Conservation (phyloP, 2,329 filamentous ascomycete species). For the Neonectria faginata region DNA sequence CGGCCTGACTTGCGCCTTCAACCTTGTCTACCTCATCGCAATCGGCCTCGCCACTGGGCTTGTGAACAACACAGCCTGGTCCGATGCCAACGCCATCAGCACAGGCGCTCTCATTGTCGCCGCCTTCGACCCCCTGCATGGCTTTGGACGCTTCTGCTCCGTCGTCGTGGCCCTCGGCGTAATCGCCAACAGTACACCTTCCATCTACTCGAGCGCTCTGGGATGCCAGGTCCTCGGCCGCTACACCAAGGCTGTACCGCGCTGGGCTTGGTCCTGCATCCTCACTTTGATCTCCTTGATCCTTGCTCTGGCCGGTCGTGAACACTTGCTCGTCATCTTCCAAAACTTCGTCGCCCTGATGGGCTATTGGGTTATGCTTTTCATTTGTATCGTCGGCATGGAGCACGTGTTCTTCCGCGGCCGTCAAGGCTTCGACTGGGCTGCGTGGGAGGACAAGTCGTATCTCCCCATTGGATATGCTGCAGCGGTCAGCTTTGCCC, state of each 20-base stretch:
- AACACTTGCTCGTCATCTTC: conserved; percentile 65
- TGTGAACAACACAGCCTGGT: conserved; percentile 62
- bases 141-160: conserved; percentile 68
- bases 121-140: conserved; percentile 64
- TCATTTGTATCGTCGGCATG: conserved; percentile 59
- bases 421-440: conserved; percentile 55
- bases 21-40: conserved; percentile 75
- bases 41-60: conserved; percentile 65
- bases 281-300: conserved; percentile 67
- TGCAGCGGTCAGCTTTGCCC: conserved; percentile 57
- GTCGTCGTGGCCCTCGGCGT: conserved; percentile 67
- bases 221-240: conserved; percentile 71
- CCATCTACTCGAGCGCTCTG: conserved; percentile 68
- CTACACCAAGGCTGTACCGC: conserved; percentile 63
- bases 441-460: conserved; percentile 59
- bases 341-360: conserved; percentile 66
- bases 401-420: conserved; percentile 60
- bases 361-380: conserved; percentile 67
- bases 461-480: conserved; percentile 59
- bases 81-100: conserved; percentile 61
- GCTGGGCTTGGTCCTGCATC: conserved; percentile 65
- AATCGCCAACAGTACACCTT: conserved; percentile 67
- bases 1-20: conserved; percentile 71
- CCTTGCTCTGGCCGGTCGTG: conserved; percentile 65
- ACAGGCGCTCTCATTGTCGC: conserved; percentile 68